Conservation (phyloP, 2,329 filamentous ascomycete species). For the Penicillium sclerotiorum region DNA sequence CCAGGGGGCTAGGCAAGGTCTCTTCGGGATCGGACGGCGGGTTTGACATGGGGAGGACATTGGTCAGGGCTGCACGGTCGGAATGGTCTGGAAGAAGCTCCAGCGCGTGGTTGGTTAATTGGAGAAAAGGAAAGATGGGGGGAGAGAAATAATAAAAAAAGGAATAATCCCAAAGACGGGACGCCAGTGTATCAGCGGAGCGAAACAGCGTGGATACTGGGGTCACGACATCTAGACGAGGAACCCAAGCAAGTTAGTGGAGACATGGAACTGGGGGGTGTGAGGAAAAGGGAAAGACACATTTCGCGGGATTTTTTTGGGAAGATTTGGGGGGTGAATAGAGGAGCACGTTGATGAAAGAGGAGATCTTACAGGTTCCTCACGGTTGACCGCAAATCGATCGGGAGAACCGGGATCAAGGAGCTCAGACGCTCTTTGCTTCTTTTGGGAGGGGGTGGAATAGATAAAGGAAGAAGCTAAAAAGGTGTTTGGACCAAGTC, state of each 20-base stretch:
- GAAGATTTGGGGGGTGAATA: neutral
- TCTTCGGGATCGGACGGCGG: constrained; percentile 47
- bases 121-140: constrained; percentile 5
- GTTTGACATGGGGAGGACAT: constrained; percentile 57
- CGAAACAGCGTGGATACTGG: constrained; percentile 24
- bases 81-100: constrained; percentile 23
- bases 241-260: constrained; percentile 14
- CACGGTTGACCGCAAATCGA: constrained; percentile 18
- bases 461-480: constrained; percentile 16
- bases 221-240: too few relatives aligned
- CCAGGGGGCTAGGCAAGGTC: constrained; percentile 45
- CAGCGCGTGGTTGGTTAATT: constrained; percentile 6
- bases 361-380: constrained; percentile 35
- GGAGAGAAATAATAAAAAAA: neutral
- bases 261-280: constrained; percentile 12
- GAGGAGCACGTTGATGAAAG: constrained; percentile 31
- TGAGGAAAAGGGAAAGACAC: constrained; percentile 13
- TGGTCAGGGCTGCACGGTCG: constrained; percentile 42
- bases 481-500: constrained; percentile 10
- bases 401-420: constrained; percentile 15
- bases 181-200: too few relatives aligned
- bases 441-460: constrained; percentile 1
- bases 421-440: constrained; percentile 12
- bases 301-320: neutral
- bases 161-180: too few relatives aligned